Evolutionary conservation across 805 yeast genomes (phyloP).

Genomic region (Metschnikowia proteae): DNA sequence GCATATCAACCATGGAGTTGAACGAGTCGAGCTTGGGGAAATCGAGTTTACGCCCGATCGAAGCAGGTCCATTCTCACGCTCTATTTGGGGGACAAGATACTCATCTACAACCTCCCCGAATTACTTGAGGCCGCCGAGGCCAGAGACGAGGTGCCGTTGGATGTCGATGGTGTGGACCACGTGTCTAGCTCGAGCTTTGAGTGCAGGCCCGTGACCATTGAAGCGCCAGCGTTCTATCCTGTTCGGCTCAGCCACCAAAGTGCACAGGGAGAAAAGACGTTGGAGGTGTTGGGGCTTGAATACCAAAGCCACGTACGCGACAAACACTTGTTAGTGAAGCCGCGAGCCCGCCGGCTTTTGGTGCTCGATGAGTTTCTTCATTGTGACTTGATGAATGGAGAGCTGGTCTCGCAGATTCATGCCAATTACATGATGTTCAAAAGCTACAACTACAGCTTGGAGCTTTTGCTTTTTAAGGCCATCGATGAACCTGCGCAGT

Average conservation of each 20-base stretch:
- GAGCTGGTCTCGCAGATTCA: slow-evolving; percentile 25
- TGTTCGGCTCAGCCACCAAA: slow-evolving; percentile 7
- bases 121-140: slow-evolving; percentile 21
- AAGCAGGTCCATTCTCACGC: slow-evolving; percentile 21
- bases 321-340: slow-evolving; percentile 29
- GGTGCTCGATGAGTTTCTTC: slow-evolving; percentile 45
- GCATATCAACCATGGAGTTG: slow-evolving; percentile 28
- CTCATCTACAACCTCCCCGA: slow-evolving; percentile 27
- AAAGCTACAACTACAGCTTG: slow-evolving; percentile 46
- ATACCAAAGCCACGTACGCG: slow-evolving; percentile 26
- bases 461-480: slow-evolving; percentile 45
- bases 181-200: not conserved
- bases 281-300: slow-evolving; percentile 44
- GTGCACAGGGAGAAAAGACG: slow-evolving; percentile 12
- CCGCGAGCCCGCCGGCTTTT: slow-evolving; percentile 37
- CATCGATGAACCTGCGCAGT: slow-evolving; percentile 9
- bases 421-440: slow-evolving; percentile 36
- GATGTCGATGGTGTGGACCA: not conserved
- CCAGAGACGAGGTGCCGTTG: not conserved
- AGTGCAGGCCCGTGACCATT: not conserved
- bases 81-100: slow-evolving; percentile 39
- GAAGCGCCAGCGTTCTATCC: slow-evolving; percentile 8
- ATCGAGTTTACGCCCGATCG: slow-evolving; percentile 16
- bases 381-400: slow-evolving; percentile 35
- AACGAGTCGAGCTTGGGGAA: slow-evolving; percentile 27